phyloP scores from a whole-genome alignment of 805 yeast genomes.

The Kodamaea jinghongensis region DNA sequence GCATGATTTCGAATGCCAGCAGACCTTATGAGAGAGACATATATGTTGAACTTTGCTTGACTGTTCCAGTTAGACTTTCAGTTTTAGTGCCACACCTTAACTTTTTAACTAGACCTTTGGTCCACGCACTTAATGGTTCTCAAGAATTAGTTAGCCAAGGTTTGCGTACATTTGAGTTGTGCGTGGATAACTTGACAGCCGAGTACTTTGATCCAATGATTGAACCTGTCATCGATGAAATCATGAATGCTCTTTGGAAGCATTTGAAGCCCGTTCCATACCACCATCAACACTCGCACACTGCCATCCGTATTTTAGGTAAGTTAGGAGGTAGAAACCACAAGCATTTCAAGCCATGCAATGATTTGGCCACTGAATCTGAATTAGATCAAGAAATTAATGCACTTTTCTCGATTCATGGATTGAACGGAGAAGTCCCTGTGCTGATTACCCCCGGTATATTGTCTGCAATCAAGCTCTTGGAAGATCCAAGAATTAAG shows the following conservation, averaged over 20 bases:
- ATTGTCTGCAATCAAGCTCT: slow-evolving; percentile 68
- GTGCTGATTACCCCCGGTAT: slow-evolving; percentile 83
- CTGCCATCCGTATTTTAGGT: slow-evolving; percentile 89
- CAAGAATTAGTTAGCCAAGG: slow-evolving; percentile 95
- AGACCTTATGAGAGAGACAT: slow-evolving; percentile 89
- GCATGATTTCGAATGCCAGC: slow-evolving; percentile 77
- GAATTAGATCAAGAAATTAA: slow-evolving; percentile 65
- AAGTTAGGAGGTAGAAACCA: slow-evolving; percentile 96
- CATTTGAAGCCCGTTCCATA: slow-evolving; percentile 90
- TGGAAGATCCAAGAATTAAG: slow-evolving; percentile 65
- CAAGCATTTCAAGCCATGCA: slow-evolving; percentile 73
- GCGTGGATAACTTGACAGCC: slow-evolving; percentile 94
- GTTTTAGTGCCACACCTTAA: slow-evolving; percentile 91
- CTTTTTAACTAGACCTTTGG: slow-evolving; percentile 86
- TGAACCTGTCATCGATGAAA: slow-evolving; percentile 93
- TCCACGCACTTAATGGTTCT: slow-evolving; percentile 82
- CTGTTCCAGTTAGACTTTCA: slow-evolving; percentile 92
- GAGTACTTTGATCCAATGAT: slow-evolving; percentile 96
- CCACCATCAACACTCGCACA: slow-evolving; percentile 92
- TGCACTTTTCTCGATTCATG: slow-evolving; percentile 70
- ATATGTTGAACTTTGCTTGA: slow-evolving; percentile 90
- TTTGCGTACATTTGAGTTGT: slow-evolving; percentile 85
- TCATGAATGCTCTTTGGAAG: slow-evolving; percentile 89
- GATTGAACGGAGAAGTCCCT: slow-evolving; percentile 56
- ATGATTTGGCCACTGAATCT: slow-evolving; percentile 55